Conservation (phyloP, 495 filamentous ascomycete species). For the Penicillium mononematosum region DNA sequence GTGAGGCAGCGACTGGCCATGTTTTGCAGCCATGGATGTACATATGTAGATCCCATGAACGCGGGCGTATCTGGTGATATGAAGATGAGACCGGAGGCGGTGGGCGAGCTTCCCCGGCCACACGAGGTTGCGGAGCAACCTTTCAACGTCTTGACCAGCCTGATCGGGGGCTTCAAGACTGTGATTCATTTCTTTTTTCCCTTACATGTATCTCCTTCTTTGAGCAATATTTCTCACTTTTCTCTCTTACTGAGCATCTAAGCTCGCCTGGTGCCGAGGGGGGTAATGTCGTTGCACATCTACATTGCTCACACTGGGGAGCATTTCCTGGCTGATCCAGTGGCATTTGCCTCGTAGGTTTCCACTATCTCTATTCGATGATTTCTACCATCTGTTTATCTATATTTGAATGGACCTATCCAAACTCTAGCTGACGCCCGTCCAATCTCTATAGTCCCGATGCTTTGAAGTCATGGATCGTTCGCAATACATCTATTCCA, state of each 20-base stretch:
- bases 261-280: constrained; percentile 40
- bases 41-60: constrained; percentile 35
- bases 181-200: constrained; percentile 10
- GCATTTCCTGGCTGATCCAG: constrained; percentile 69
- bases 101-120: constrained; percentile 17
- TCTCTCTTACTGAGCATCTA: constrained; percentile 34
- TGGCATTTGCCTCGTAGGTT: constrained; percentile 67
- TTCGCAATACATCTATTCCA: constrained; percentile 63
- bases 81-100: constrained; percentile 24
- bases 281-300: constrained; percentile 72
- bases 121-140: constrained; percentile 3
- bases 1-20: constrained; percentile 35
- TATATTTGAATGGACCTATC: not conserved
- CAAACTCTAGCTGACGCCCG: constrained; percentile 21
- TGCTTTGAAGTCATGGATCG: constrained; percentile 65
- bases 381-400: not conserved
- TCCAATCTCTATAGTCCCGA: constrained; percentile 59
- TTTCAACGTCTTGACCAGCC: constrained; percentile 8
- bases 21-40: constrained; percentile 40
- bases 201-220: constrained; percentile 13
- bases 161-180: constrained; percentile 26
- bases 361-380: not conserved
- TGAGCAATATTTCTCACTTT: constrained; percentile 22
- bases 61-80: constrained; percentile 39
- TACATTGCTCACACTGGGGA: constrained; percentile 87